Conservation (phyloP, 1,284 basidiomycete species). For the Baeospora myosura region DNA sequence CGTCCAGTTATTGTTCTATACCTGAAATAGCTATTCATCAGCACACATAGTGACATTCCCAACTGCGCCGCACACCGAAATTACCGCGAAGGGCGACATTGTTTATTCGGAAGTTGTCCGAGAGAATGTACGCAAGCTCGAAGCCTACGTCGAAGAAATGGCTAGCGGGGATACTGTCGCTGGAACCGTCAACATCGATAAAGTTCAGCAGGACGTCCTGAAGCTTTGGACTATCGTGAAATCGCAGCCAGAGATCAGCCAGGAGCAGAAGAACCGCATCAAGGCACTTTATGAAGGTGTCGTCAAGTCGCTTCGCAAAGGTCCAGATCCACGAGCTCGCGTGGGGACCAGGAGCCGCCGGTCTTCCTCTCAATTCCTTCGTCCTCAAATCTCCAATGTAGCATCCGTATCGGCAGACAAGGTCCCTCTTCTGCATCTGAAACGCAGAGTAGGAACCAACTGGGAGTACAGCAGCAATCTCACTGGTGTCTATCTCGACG, state of each 20-base stretch:
- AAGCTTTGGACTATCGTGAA: constrained; percentile 98
- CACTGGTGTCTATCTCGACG: constrained; percentile 92
- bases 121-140: constrained; percentile 92
- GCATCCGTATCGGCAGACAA: constrained; percentile 84
- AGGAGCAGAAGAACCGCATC: constrained; percentile 96
- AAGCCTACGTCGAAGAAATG: constrained; percentile 99
- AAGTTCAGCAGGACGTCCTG: constrained; percentile 92
- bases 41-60: constrained; percentile 81
- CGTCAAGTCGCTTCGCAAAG: constrained; percentile 71
- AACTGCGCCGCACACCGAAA: constrained; percentile 92
- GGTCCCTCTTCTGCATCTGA: constrained; percentile 90
- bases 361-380: constrained; percentile 90
- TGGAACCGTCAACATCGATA: constrained; percentile 84
- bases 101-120: constrained; percentile 92
- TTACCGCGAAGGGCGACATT: constrained; percentile 90
- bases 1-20: constrained; percentile 20
- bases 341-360: constrained; percentile 62
- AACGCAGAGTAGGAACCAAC: constrained; percentile 91
- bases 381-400: constrained; percentile 74
- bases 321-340: constrained; percentile 52
- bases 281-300: constrained; percentile 96
- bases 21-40: constrained; percentile 6
- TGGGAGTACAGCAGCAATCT: constrained; percentile 98
- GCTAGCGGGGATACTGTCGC: constrained; percentile 87
- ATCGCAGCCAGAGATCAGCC: constrained; percentile 92